Conservation (phyloP, 192 early-diverging fungal genomes). For the Backusella circina region DNA sequence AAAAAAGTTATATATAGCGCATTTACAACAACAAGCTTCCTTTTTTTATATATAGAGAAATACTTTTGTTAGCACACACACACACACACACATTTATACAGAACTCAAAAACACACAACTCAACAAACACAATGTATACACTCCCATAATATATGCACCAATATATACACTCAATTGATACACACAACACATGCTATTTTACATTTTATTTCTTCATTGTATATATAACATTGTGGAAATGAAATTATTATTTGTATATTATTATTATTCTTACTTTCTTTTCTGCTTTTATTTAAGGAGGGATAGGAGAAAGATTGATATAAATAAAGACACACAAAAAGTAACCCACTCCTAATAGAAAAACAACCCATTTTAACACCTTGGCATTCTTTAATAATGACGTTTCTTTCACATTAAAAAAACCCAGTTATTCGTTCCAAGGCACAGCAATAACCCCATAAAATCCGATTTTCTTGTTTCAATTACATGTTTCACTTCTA, state of each 20-base stretch:
- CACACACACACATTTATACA: background rate
- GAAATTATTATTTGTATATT: background rate
- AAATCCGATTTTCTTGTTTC: background rate
- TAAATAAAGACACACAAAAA: background rate
- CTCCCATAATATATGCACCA: background rate
- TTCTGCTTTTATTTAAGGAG: background rate
- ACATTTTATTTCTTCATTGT: background rate
- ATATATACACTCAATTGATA: background rate
- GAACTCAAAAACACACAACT: background rate
- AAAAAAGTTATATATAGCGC: background rate
- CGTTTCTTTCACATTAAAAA: background rate
- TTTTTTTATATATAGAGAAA: too few relatives aligned
- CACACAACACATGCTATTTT: background rate
- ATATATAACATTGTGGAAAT: background rate
- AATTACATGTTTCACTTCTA: background rate
- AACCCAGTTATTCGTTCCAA: background rate
- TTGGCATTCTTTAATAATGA: conserved; percentile 1
- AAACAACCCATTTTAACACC: background rate
- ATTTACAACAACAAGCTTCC: background rate
- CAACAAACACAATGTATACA: background rate
- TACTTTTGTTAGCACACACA: background rate
- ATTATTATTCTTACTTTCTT: background rate
- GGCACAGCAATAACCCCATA: background rate
- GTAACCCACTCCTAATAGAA: background rate
- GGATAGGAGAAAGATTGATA: background rate